Evolutionary conservation across 176 grass and related monocot genomes (phyloP).

Genomic region (Lolium perenne): DNA sequence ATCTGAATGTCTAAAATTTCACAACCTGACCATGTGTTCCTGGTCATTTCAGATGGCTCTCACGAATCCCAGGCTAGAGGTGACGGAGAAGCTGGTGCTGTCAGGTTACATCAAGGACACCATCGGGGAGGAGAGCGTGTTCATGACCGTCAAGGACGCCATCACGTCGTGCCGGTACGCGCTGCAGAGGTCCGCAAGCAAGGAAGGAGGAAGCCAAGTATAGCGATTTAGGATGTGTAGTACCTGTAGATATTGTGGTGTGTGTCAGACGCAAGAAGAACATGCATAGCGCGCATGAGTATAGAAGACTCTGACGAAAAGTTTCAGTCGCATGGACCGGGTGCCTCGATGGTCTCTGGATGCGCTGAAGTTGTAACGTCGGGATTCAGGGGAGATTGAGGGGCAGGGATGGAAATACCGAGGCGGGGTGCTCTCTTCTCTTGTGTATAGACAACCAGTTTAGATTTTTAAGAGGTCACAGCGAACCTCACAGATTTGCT

Average conservation of each 20-base stretch:
- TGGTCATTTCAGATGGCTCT: conserved; percentile 64
- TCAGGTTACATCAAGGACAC: conserved; percentile 53
- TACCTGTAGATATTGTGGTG: conserved; percentile 44
- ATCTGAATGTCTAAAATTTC: background rate
- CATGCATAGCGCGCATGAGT: background rate
- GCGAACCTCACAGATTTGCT: conserved; percentile 30
- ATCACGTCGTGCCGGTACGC: conserved; percentile 58
- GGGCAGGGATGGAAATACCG: background rate
- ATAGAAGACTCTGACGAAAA: conserved; percentile 27
- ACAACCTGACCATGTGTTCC: background rate
- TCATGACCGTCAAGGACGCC: conserved; percentile 80
- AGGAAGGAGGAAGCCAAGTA: conserved; percentile 52
- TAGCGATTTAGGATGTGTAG: conserved; percentile 39
- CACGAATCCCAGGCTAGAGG: conserved; percentile 66
- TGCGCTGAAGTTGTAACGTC: background rate
- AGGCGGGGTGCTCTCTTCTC: conserved; percentile 9
- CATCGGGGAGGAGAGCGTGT: conserved; percentile 74
- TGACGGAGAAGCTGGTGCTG: conserved; percentile 71
- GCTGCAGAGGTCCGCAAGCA: conserved; percentile 61
- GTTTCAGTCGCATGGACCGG: background rate
- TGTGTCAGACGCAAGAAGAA: background rate
- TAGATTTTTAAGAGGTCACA: background rate
- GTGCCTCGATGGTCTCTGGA: background rate
- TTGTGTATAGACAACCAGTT: conserved; percentile 39
- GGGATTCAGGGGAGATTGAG: conserved; percentile 15